A percentile compares a stretch with the other conserved stretches of the same genome.
Evolutionary conservation across 176 grass and related monocot genomes (phyloP).

Genomic region (Thalia dealbata): DNA sequence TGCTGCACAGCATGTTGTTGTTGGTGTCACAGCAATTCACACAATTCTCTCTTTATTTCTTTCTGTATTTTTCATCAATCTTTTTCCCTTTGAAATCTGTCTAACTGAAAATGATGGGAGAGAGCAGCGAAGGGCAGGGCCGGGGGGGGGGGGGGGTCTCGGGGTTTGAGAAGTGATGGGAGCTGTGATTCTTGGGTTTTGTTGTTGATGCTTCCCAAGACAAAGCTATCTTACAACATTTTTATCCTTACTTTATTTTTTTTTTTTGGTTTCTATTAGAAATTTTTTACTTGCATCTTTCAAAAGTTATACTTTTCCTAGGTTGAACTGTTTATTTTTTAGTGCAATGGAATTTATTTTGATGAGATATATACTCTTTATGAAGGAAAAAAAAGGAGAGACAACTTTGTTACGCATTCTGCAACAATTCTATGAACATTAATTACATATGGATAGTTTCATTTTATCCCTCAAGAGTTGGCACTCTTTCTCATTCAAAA

Average conservation of each 20-base stretch:
- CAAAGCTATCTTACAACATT: neutral
- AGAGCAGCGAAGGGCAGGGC: too few species aligned
- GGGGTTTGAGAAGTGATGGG: slow-evolving; percentile 33
- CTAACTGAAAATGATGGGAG: slow-evolving; percentile 49
- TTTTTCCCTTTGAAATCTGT: slow-evolving; percentile 24
- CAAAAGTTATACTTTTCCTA: too few species aligned
- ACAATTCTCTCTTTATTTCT: neutral
- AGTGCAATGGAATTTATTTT: neutral
- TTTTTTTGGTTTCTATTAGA: slow-evolving; percentile 3
- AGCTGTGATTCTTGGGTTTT: slow-evolving; percentile 29
- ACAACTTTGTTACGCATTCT: too few species aligned
- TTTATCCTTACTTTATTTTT: neutral
- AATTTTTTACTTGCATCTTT: too few species aligned
- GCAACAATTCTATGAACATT: too few species aligned
- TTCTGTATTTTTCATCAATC: neutral
- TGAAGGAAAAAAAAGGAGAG: too few species aligned
- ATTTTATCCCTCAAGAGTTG: too few species aligned
- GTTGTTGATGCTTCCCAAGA: slow-evolving; percentile 19
- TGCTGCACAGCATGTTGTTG: too few species aligned
- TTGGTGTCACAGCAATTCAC: neutral
- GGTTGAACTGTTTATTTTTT: neutral
- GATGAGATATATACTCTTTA: neutral
- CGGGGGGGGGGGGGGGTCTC: slow-evolving; percentile 19
- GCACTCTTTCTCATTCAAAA: too few species aligned
- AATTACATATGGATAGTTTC: too few species aligned